Conservation (phyloP, 345 rosid species). For the Eucalyptus erythrocorys region DNA sequence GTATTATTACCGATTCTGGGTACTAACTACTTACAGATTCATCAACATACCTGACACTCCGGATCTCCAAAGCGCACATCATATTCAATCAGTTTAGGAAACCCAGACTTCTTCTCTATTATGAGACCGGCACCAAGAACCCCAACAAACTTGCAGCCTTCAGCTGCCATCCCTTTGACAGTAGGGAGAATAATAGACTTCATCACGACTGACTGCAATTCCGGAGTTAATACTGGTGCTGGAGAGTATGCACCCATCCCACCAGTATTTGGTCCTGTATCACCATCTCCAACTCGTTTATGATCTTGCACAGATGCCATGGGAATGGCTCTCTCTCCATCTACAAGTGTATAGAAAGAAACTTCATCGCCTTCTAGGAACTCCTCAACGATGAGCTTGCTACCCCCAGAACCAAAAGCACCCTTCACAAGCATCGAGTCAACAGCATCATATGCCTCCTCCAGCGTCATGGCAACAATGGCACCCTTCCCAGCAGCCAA, state of each 20-base stretch:
- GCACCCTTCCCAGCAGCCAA: constrained; percentile 98
- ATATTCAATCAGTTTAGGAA: constrained; percentile 87
- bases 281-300: constrained; percentile 95
- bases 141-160: constrained; percentile 86
- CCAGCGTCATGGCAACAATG: constrained; percentile 61
- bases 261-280: constrained; percentile 89
- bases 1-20: no score
- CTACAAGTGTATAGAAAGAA: constrained; percentile 82
- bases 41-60: constrained; percentile 67
- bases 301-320: constrained; percentile 92
- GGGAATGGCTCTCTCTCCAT: constrained; percentile 85
- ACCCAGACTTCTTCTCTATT: constrained; percentile 85
- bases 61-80: constrained; percentile 98
- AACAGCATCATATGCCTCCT: constrained; percentile 79
- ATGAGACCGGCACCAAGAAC: constrained; percentile 86
- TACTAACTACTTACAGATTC: background rate
- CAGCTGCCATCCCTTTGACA: constrained; percentile 83
- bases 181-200: constrained; percentile 75
- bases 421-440: constrained; percentile 76
- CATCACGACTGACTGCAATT: constrained; percentile 64
- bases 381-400: constrained; percentile 65
- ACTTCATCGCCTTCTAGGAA: constrained; percentile 92
- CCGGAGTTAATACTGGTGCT: constrained; percentile 71
- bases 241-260: constrained; percentile 97
- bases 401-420: constrained; percentile 78